Base-by-base conservation (phyloP, 305 asterid genomes). In the Fraxinus floribunda region DNA sequence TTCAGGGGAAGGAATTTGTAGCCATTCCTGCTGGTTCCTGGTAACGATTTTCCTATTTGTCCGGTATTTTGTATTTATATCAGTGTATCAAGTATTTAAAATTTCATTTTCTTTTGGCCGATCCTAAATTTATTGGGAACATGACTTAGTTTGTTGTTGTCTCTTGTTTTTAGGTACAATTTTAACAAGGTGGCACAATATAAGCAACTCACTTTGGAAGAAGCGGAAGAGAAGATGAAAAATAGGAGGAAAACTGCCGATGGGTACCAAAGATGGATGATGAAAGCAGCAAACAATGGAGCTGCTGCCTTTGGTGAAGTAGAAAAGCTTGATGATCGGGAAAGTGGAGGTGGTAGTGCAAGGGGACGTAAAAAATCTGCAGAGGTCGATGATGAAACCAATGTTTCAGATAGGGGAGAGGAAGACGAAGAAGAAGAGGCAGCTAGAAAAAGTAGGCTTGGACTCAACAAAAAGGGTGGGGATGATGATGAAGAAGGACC, bases 401-500 rank as follows among this genome's bases (percentile, higher is more conserved):
- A 88, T 80, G 89, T 39, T 11, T 90, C 93, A 57, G 91, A 90
- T 78, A 86, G 73, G 76, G 91, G 90, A 74, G 92, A 90, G 64
- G 93, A 90, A 84, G 93, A 90, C 60, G 92, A 86, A 85, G 92
- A 88, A 15, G 92, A 89, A 30, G 90, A 88, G 82, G 73, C 88
- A 0, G 83, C 87, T 44, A 87, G 89, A 57, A 90, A 87, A 81
- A 84, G n/a, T 84, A 85, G 91, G 46, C 78, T 87, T 36, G 90
- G 88, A 24, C 84, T 88, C 49, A 80, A 82, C 66, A 88, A 82
- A 79, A 85, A 79, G 72, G 84, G 82, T 18, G 89, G 82, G 79
- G 92, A 88, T 84, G 91, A 88, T 84, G 92, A 89, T 82, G 92
- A 89, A 78, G 92, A 89, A 85, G 92, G 92, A 46, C 90, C 86